Conservation (phyloP, 1,139 yeast genomes). For the Suhomyces wounanorum region DNA sequence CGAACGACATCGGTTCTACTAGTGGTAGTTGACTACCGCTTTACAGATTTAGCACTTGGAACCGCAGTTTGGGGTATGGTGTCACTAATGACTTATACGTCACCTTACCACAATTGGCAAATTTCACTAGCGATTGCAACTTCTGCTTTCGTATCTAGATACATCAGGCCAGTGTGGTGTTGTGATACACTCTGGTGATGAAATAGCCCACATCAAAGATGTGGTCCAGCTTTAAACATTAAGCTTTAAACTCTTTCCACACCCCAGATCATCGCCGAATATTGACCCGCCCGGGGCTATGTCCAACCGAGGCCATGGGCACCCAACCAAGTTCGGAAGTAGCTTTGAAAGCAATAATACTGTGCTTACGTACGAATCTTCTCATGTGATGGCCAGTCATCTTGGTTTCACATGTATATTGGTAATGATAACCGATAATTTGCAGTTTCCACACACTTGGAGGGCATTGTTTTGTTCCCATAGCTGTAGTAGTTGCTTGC, state of each 20-base stretch:
- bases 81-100: too few species aligned
- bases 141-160: too few species aligned
- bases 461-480: too few species aligned
- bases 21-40: background rate
- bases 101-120: too few species aligned
- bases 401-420: background rate
- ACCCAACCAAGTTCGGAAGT: background rate
- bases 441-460: too few species aligned
- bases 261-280: background rate
- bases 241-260: background rate
- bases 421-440: too few species aligned
- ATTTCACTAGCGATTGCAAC: background rate
- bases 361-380: background rate
- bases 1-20: background rate
- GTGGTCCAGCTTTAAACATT: background rate
- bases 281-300: background rate
- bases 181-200: background rate
- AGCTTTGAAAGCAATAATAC: background rate
- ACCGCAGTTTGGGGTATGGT: background rate
- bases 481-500: too few species aligned
- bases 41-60: background rate
- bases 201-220: background rate
- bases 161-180: too few species aligned
- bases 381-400: background rate
- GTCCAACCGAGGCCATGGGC: background rate